Conservation (phyloP, 2,329 filamentous ascomycete genomes). For the Colletotrichum paranaense region DNA sequence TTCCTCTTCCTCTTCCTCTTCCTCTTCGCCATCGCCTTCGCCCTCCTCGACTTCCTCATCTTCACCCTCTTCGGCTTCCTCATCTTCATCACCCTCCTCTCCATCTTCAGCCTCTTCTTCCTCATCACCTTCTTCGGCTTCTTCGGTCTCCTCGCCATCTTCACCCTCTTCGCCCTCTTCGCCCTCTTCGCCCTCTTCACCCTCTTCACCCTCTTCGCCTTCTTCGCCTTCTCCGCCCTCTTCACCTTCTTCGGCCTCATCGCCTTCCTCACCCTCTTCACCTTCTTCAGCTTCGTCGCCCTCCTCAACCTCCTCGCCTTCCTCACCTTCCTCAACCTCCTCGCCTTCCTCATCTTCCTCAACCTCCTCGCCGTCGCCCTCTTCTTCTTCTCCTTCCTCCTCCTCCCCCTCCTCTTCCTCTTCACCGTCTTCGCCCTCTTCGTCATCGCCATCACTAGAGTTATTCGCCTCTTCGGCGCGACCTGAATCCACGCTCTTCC, state of each 20-base stretch:
- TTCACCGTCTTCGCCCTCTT: constrained; percentile 38
- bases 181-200: constrained; percentile 28
- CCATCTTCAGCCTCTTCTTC: background rate
- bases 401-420: constrained; percentile 34
- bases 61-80: background rate
- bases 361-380: background rate
- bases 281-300: constrained; percentile 28
- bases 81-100: background rate
- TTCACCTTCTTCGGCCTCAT: background rate
- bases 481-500: constrained; percentile 48
- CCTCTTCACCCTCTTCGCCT: background rate
- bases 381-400: constrained; percentile 34
- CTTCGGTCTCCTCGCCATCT: background rate
- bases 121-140: background rate
- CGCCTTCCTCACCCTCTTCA: constrained; percentile 44
- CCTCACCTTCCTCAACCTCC: constrained; percentile 40
- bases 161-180: background rate
- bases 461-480: constrained; percentile 15
- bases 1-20: background rate
- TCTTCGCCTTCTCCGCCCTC: background rate
- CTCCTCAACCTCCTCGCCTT: constrained; percentile 26
- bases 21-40: background rate
- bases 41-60: background rate
- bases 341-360: constrained; percentile 35
- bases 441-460: constrained; percentile 41